Base-by-base conservation (phyloP, 2,329 filamentous ascomycete species). In the Alternaria angustiovoidea region DNA sequence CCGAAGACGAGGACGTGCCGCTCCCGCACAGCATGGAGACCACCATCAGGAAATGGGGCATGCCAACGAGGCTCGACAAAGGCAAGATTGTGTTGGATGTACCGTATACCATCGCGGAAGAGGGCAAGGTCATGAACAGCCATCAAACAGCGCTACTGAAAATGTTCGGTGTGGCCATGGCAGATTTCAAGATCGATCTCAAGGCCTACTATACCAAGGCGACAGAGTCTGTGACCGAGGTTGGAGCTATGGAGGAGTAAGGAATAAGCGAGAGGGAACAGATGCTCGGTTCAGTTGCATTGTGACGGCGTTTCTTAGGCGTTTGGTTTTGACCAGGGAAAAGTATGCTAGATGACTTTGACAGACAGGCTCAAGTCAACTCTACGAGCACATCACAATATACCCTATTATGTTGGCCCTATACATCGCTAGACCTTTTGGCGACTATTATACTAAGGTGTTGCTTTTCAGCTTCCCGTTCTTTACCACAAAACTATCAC, bases 111-210 rank as follows among this genome's bases (percentile, higher is more conserved):
- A 88, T 99, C 51, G 98, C 94, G 82, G 89, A 88, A 73, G 89
- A 93, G 79, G 95, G 94, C 11, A 88, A 97, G 75, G 85, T 88
- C 44, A 81, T 99, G 68, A 94, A 97, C 80, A 94, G 91, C 68
- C 87, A 94, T 71, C 95, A 99, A 85, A 97, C 95, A 58, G 90
- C 93, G 66, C 82, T 99, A 75, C 80, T 99, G 80, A 98, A 98
- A 87, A 85, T 97, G 73, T 98, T 99, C 81, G 91, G 93, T 54
- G 88, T 97, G 58, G 92, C 91, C 64, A 88, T 95, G 81, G 92
- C 93, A 59, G 93, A 98, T 82, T 99, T 99, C 83, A 89, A 86
- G 78, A 89, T 99, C 59, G 86, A 88, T 73, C 82, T 96, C 67
- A 82, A 91, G 78, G 94, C 93, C 75, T 90, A 85, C 59, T 78